Percentiles rank a stretch among this genome's conserved stretches.
These are phyloP conservation scores for Calonectria pteridis DNA, from an alignment of 2,329 filamentous ascomycete genomes.

Conservation along the genomic window DNA sequence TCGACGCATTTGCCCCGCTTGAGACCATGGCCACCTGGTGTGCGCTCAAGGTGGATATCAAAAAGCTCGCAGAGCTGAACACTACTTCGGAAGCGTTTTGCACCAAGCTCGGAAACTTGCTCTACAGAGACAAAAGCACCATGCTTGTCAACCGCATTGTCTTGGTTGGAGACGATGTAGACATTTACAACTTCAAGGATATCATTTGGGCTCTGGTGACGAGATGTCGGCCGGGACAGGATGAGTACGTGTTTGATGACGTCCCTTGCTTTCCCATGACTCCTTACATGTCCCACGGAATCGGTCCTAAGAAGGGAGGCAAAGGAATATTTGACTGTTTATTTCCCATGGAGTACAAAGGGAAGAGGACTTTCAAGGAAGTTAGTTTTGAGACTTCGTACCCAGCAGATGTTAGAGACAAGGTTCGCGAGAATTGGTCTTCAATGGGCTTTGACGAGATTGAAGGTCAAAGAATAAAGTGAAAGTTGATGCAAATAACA, in stretches of 20 bases:
- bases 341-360: slow-evolving; percentile 56
- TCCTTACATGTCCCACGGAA: slow-evolving; percentile 61
- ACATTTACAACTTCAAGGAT: slow-evolving; percentile 58
- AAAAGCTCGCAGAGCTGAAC: slow-evolving; percentile 61
- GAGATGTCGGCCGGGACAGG: slow-evolving; percentile 57
- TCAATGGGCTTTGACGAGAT: neutral
- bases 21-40: slow-evolving; percentile 63
- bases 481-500: neutral
- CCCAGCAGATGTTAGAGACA: slow-evolving; percentile 41
- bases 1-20: slow-evolving; percentile 57
- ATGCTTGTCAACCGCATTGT: slow-evolving; percentile 61
- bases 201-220: slow-evolving; percentile 64
- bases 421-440: slow-evolving; percentile 1
- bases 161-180: slow-evolving; percentile 62
- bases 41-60: slow-evolving; percentile 67
- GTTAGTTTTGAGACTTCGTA: slow-evolving; percentile 50
- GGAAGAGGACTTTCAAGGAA: slow-evolving; percentile 45
- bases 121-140: slow-evolving; percentile 33
- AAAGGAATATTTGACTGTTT: slow-evolving; percentile 61
- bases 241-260: slow-evolving; percentile 60
- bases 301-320: slow-evolving; percentile 49
- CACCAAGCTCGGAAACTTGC: slow-evolving; percentile 17
- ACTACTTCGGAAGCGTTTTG: slow-evolving; percentile 27
- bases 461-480: neutral
- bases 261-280: slow-evolving; percentile 57